Evolutionary conservation across 2,329 filamentous ascomycete species (phyloP), one percentile per base, ranked within the genome.

Genomic region (Fusarium hainanense): DNA sequence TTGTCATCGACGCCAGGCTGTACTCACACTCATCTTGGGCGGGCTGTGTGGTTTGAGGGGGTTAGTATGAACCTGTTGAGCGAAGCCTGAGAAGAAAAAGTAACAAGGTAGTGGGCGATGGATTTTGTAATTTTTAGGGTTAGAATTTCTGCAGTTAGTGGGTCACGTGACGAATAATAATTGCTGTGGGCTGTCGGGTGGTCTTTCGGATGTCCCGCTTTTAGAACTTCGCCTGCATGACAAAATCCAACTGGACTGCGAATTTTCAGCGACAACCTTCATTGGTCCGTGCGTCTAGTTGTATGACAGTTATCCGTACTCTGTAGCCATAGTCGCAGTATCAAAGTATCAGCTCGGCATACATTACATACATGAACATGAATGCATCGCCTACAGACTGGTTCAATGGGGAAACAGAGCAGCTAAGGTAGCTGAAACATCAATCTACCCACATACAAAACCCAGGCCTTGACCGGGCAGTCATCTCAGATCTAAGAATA

Each of bases 21-120:
- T 56, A 80, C 80, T 75, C 75, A 82, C 80, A 82, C 79, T 80
- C 80, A 81, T 81, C 71, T 79, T 80, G 79, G 73, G 75, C 77
- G 74, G 66, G 75, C 78, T 80, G 77, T 74, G 72, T 77, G 75
- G 75, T 77, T 77, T 76, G 75, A 75, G 72, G 76, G 79, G 60
- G 60, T 80, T 80, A 79, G 79, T 80, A 76, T 66, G 69, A 77
- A 70, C 59, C 68, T 70, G 74, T 77, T 76, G 76, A 76, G 75
- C 70, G 75, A 76, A 63, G 76, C 75, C 78, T 77, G 74, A 66
- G 57, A 72, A 76, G 76, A 77, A 76, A 71, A 75, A 77, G 76
- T 74, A 63, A 68, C 66, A 72, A 75, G 62, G 73, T 69, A 75
- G 77, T 81, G 79, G 71, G 78, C 69, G 75, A 78, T 79, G 79